A percentile compares a stretch with the other conserved stretches of the same genome.
Conservation (phyloP, 2,329 filamentous ascomycete genomes). For the Fusarium sp. region DNA sequence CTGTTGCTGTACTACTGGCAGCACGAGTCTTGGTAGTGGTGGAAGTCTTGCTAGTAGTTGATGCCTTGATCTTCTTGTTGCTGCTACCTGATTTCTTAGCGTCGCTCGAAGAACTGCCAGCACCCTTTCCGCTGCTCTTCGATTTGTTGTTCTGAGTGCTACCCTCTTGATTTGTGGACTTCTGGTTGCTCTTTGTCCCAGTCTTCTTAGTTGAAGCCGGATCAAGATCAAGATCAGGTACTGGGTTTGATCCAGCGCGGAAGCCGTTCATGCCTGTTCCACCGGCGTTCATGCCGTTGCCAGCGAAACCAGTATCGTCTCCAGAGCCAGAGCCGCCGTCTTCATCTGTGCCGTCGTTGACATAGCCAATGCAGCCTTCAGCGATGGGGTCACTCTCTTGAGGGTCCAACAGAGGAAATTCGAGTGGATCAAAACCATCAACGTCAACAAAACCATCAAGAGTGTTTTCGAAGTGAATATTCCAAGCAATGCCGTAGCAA, state of each 20-base stretch:
- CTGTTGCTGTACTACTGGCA: not conserved
- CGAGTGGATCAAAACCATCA: not conserved
- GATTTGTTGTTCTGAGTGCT: not conserved
- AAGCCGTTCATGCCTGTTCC: not conserved
- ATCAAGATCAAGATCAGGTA: not conserved
- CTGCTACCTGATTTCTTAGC: too few relatives aligned
- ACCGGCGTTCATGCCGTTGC: not conserved
- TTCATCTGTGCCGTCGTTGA: constrained; percentile 9
- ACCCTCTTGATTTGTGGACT: not conserved
- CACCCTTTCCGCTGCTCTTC: not conserved
- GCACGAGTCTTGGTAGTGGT: not conserved
- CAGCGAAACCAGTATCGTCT: constrained; percentile 4
- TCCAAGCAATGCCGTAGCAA: constrained; percentile 23
- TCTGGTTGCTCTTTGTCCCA: not conserved
- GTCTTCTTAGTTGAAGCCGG: not conserved
- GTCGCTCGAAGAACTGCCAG: too few relatives aligned
- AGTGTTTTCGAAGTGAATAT: constrained; percentile 19
- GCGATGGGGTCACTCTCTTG: constrained; percentile 15
- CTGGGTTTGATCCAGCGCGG: not conserved
- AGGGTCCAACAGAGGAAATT: not conserved
- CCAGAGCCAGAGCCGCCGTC: not conserved
- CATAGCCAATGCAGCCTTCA: constrained; percentile 16
- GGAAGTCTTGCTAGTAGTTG: not conserved
- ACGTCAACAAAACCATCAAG: not conserved
- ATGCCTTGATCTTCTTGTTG: not conserved